These are phyloP conservation scores for Priceomyces carsonii DNA, from an alignment of 805 yeast species.

Conservation along the genomic window DNA sequence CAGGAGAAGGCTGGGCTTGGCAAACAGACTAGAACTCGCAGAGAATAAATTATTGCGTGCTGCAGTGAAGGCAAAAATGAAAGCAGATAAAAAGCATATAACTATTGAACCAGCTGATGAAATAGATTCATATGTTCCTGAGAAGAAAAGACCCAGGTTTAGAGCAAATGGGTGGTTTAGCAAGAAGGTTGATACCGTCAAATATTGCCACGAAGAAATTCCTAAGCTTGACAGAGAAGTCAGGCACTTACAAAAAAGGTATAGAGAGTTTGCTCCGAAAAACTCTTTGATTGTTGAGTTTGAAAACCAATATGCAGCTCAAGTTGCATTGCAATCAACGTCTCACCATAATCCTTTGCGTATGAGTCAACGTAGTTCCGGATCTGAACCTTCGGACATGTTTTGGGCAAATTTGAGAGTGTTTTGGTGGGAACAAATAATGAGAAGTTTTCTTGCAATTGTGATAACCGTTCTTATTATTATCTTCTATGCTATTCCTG, in stretches of 20 bases:
- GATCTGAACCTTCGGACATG: conserved; percentile 63
- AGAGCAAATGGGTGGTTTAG: conserved; percentile 46
- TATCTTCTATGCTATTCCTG: conserved; percentile 95
- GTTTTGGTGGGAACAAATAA: conserved; percentile 76
- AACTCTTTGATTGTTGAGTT: conserved; percentile 81
- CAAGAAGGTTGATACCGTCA: conserved; percentile 61
- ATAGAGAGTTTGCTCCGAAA: conserved; percentile 55
- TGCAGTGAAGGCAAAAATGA: conserved; percentile 63
- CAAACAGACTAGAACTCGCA: conserved; percentile 65
- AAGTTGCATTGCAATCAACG: conserved; percentile 64
- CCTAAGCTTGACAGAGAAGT: conserved; percentile 60
- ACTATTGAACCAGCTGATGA: conserved; percentile 46
- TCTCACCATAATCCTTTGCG: conserved; percentile 67
- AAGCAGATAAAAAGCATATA: conserved; percentile 67
- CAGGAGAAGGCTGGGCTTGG: conserved; percentile 58
- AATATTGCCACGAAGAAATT: conserved; percentile 55
- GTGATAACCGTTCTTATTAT: conserved; percentile 57
- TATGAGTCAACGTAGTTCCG: conserved; percentile 60
- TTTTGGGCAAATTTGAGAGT: conserved; percentile 74
- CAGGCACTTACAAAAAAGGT: conserved; percentile 51
- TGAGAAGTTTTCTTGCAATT: conserved; percentile 52
- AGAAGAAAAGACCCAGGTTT: conserved; percentile 65
- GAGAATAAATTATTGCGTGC: conserved; percentile 55
- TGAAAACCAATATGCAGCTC: conserved; percentile 74
- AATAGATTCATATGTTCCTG: conserved; percentile 59